Conservation (phyloP, 1,139 yeast species). For the Geotrichum restrictum region DNA sequence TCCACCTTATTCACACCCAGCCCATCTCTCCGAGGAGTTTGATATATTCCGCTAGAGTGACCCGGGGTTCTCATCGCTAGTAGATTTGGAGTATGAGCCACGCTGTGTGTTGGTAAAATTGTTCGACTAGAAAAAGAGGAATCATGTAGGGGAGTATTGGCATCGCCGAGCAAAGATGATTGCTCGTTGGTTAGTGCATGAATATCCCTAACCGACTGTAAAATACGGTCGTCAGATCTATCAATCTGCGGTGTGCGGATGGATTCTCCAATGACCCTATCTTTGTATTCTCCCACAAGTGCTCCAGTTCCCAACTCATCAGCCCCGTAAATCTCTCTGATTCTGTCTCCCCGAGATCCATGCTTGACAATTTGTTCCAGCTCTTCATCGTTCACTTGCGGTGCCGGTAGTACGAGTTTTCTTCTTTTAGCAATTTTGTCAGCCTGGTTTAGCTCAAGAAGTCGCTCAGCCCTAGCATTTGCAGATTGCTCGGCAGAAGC, state of each 20-base stretch:
- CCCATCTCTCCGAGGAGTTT: conserved; percentile 27
- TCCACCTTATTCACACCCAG: conserved; percentile 27
- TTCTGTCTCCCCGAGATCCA: conserved; percentile 29
- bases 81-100: conserved; percentile 26
- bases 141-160: conserved; percentile 29
- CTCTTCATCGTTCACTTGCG: conserved; percentile 42
- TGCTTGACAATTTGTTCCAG: conserved; percentile 36
- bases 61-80: conserved; percentile 21
- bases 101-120: conserved; percentile 6
- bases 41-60: conserved; percentile 4
- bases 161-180: conserved; percentile 35
- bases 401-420: conserved; percentile 53
- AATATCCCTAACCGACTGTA: conserved; percentile 33
- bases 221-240: conserved; percentile 29
- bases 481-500: conserved; percentile 35
- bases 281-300: conserved; percentile 24
- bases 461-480: conserved; percentile 41
- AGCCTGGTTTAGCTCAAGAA: conserved; percentile 37
- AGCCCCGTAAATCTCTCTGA: conserved; percentile 25
- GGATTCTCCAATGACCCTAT: conserved; percentile 15
- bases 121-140: conserved; percentile 21
- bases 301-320: conserved; percentile 28
- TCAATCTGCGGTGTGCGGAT: conserved; percentile 23
- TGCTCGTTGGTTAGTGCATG: conserved; percentile 31
- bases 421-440: conserved; percentile 49